Conservation (phyloP, 768 basidiomycete genomes). For the Pleurotus platypus region DNA sequence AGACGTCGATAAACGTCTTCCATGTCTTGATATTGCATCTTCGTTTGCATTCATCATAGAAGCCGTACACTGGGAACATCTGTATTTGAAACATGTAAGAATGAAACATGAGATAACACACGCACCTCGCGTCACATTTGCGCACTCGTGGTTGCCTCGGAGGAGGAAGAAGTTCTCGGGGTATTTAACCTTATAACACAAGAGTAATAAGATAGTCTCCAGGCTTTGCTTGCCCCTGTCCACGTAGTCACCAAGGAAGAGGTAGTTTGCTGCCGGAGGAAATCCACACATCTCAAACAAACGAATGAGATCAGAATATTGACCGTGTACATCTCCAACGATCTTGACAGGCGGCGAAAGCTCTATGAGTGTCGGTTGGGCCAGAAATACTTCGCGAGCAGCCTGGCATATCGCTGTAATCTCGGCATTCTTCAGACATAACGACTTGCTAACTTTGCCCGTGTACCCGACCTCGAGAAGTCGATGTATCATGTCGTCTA, state of each 20-base stretch:
- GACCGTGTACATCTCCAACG: constrained; percentile 98
- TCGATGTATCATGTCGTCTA: constrained; percentile 98
- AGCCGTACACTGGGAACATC: constrained; percentile 79
- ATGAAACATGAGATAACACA: constrained; percentile 11
- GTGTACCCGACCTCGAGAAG: constrained; percentile 96
- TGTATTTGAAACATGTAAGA: constrained; percentile 13
- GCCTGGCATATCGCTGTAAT: constrained; percentile 93
- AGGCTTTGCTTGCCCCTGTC: constrained; percentile 98
- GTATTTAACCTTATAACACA: constrained; percentile 99
- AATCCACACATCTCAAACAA: constrained; percentile 99
- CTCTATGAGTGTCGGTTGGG: constrained; percentile 95
- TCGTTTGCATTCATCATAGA: constrained; percentile 99
- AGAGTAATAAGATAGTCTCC: constrained; percentile 92
- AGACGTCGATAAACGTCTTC: constrained; percentile 99
- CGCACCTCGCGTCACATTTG: constrained; percentile 96
- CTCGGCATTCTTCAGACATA: constrained; percentile 94
- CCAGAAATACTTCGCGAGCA: constrained; percentile 93
- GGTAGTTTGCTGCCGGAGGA: constrained; percentile 94
- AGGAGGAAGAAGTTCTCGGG: constrained; percentile 99
- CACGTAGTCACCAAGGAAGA: constrained; percentile 98
- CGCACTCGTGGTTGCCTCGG: constrained; percentile 98
- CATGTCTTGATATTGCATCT: constrained; percentile 99
- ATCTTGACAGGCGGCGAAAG: constrained; percentile 98
- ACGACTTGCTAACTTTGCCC: constrained; percentile 95
- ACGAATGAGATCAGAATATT: constrained; percentile 97